Evolutionary conservation across 441 rosid species (phyloP), one percentile per base, ranked within the genome.

Genomic region (Pelargonium australe): DNA sequence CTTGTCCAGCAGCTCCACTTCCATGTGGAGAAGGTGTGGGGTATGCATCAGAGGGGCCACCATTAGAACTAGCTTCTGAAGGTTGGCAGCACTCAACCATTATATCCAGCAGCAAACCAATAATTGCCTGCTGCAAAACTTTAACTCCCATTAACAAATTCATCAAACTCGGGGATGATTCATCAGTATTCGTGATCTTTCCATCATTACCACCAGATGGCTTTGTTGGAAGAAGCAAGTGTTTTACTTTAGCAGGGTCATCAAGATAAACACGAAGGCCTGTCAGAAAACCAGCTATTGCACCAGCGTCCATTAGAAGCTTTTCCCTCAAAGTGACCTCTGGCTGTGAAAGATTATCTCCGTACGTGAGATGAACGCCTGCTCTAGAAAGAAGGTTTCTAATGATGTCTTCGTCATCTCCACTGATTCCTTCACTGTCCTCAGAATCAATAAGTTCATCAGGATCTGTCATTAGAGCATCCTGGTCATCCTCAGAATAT

Each of bases 21-120:
- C 77, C 81, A 82, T 86, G 83, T 73, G 75, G 79, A 72, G 86
- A 81, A 77, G 81, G 75, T 82, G 85, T 90, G 53, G 87, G 77
- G 72, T 73, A 78, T 23, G 69, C 72, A 80, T 79, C 90, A 73
- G 91, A 83, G 41, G 86, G 77, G 67, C 84, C 91, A 68, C 83
- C 81, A 64, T 76, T 82, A 66, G 80, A 79, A 80, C 84, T 82
- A 84, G 83, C 96, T 77, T 92, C 97, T 4, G 90, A 88, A 70
- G 98, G 95, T 74, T 91, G 96, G 89, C 99, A 95, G 77, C 98
- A 92, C 83, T 95, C 97, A 28, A 95, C 99, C 99, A 95, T 92
- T 75, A 90, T 95, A 84, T 95, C 98, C 77, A 92, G 75, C 73
- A 95, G 95, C 72, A 95, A 82, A 86, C 91, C 99, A 73, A 95